phyloP scores from a whole-genome alignment of 257 asterid genomes.

The Forsythia suspensa region DNA sequence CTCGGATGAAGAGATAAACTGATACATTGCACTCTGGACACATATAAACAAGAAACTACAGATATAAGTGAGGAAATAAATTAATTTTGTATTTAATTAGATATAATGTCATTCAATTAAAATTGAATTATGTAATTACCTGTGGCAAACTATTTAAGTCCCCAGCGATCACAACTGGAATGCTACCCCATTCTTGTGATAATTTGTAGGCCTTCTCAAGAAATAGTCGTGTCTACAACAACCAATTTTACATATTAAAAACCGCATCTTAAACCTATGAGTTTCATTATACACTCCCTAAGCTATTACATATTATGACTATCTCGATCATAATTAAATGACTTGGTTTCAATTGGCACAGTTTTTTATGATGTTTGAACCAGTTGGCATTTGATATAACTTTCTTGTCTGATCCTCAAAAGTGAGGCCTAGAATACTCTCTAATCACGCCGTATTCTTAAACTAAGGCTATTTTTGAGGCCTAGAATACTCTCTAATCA shows the following conservation, averaged over 20 bases:
- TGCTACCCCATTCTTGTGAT: constrained; percentile 78
- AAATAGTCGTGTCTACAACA: constrained; percentile 65
- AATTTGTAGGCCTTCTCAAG: constrained; percentile 73
- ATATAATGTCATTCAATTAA: neutral
- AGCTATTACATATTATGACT: neutral
- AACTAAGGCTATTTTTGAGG: neutral
- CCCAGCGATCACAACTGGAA: constrained; percentile 74
- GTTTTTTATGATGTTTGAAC: neutral
- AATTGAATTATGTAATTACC: constrained; percentile 35
- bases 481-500: neutral
- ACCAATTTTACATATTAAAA: constrained; percentile 22
- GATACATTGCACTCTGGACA: constrained; percentile 83
- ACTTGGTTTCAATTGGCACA: neutral
- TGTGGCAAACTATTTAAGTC: constrained; percentile 79
- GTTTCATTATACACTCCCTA: neutral
- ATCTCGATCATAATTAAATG: neutral
- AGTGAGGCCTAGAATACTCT: neutral
- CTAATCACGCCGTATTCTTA: neutral
- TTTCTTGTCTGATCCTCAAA: neutral
- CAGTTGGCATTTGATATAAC: neutral
- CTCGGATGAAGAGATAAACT: constrained; percentile 71
- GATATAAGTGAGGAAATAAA: constrained; percentile 17
- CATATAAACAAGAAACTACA: constrained; percentile 25
- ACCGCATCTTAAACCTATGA: neutral
- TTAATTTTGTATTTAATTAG: constrained; percentile 7